Conservation (phyloP, 805 yeast species). For the Sugiyamaella floridensis region DNA sequence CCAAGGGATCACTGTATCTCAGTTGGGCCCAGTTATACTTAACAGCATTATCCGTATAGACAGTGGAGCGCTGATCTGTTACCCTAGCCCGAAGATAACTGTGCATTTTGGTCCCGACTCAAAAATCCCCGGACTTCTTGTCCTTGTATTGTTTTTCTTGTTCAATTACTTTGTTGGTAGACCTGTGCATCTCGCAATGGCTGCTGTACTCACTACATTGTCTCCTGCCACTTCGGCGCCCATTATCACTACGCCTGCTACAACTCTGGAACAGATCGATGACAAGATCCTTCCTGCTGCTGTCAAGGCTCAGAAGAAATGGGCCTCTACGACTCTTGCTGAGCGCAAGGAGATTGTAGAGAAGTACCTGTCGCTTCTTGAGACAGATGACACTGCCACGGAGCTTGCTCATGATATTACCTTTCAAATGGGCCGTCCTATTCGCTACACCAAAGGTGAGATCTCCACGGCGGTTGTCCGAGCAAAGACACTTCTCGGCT, state of each 20-base stretch:
- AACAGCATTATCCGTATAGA: no score
- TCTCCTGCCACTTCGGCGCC: conserved; percentile 28
- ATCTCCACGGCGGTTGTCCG: conserved; percentile 28
- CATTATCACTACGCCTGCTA: conserved; percentile 24
- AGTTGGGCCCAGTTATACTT: no score
- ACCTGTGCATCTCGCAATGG: not conserved
- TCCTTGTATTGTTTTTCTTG: not conserved
- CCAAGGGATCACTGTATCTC: no score
- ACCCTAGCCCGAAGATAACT: no score
- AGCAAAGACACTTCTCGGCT: conserved; percentile 23
- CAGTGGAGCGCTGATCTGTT: no score
- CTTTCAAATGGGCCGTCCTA: conserved; percentile 33
- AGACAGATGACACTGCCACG: conserved; percentile 17
- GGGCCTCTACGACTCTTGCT: conserved; percentile 20
- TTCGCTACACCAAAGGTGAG: conserved; percentile 28
- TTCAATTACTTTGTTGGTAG: not conserved
- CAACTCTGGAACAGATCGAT: conserved; percentile 19
- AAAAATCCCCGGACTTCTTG: not conserved
- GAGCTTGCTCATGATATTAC: conserved; percentile 27
- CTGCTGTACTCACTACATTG: conserved; percentile 21
- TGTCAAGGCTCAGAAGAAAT: conserved; percentile 21
- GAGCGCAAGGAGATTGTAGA: conserved; percentile 24
- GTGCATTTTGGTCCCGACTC: not conserved
- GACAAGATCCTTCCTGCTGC: conserved; percentile 18
- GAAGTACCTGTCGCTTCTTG: conserved; percentile 22